Percentiles rank a stretch among this genome's conserved stretches.
Evolutionary conservation across 805 yeast species (phyloP).

Genomic region (Yarrowia sp.): DNA sequence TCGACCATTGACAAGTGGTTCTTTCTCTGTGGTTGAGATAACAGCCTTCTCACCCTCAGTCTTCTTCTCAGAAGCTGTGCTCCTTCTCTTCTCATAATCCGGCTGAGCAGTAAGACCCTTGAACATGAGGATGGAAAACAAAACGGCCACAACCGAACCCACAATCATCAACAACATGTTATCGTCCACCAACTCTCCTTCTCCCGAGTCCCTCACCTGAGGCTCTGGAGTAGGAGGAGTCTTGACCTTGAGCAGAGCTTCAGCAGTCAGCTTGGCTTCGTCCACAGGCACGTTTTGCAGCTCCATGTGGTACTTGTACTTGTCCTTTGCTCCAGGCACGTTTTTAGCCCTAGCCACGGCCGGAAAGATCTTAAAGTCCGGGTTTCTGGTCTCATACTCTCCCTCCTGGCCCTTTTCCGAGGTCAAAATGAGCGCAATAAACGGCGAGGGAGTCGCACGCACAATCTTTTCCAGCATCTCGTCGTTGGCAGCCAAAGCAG

Average conservation of each 20-base stretch:
- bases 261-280: neutral
- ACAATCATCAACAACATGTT: conserved; percentile 1
- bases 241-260: conserved; percentile 8
- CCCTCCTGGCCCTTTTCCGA: conserved; percentile 36
- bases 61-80: too few species aligned
- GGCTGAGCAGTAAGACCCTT: neutral
- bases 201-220: neutral
- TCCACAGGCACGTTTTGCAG: conserved; percentile 14
- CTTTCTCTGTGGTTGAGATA: neutral
- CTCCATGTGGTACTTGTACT: conserved; percentile 24
- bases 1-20: neutral
- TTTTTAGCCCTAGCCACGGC: neutral
- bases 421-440: conserved; percentile 58
- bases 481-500: conserved; percentile 42
- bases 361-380: conserved; percentile 7
- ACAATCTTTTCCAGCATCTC: conserved; percentile 52
- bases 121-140: neutral
- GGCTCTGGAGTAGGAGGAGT: conserved; percentile 9
- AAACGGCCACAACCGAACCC: neutral
- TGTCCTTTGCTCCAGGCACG: conserved; percentile 11
- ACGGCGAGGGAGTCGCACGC: conserved; percentile 74
- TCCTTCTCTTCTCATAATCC: neutral
- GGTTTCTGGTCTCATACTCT: conserved; percentile 11
- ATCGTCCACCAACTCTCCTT: conserved; percentile 2
- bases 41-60: neutral